phyloP scores from a whole-genome alignment of 768 basidiomycete genomes.

The Brasilioporus rufonigricans region DNA sequence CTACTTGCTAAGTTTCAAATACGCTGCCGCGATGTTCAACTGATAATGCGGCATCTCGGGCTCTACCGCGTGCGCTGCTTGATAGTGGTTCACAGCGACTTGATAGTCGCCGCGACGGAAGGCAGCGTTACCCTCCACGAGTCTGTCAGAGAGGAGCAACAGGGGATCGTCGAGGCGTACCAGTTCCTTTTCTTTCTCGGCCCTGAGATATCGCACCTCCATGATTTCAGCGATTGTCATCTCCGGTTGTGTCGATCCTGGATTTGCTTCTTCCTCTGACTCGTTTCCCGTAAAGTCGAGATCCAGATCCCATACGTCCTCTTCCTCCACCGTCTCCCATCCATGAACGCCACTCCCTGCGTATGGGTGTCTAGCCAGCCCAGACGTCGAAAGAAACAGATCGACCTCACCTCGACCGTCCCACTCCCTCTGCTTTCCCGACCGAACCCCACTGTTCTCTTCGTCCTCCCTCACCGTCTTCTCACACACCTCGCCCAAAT shows the following conservation, averaged over 20 bases:
- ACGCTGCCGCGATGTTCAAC: conserved; percentile 72
- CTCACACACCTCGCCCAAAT: conserved; percentile 75
- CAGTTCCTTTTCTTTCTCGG: conserved; percentile 69
- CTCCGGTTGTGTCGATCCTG: conserved; percentile 26
- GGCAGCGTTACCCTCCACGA: conserved; percentile 59
- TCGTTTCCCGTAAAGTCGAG: conserved; percentile 62
- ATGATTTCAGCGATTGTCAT: conserved; percentile 74
- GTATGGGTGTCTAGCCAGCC: background rate
- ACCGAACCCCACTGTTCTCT: conserved; percentile 52
- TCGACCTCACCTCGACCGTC: conserved; percentile 56
- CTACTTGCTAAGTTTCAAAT: conserved; percentile 68
- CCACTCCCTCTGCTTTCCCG: conserved; percentile 74
- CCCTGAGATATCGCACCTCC: conserved; percentile 69
- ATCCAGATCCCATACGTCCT: conserved; percentile 73
- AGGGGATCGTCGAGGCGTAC: conserved; percentile 33
- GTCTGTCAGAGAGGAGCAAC: conserved; percentile 4
- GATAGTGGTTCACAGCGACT: conserved; percentile 56
- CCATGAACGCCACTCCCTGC: conserved; percentile 59
- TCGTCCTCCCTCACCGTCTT: conserved; percentile 69
- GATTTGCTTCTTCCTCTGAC: conserved; percentile 48
- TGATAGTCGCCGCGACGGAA: conserved; percentile 63
- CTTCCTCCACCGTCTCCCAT: conserved; percentile 75
- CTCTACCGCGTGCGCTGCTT: conserved; percentile 59
- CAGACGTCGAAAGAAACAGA: background rate
- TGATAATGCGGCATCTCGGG: conserved; percentile 75